phyloP scores from a whole-genome alignment of 257 asterid species.

The Rhazya stricta region DNA sequence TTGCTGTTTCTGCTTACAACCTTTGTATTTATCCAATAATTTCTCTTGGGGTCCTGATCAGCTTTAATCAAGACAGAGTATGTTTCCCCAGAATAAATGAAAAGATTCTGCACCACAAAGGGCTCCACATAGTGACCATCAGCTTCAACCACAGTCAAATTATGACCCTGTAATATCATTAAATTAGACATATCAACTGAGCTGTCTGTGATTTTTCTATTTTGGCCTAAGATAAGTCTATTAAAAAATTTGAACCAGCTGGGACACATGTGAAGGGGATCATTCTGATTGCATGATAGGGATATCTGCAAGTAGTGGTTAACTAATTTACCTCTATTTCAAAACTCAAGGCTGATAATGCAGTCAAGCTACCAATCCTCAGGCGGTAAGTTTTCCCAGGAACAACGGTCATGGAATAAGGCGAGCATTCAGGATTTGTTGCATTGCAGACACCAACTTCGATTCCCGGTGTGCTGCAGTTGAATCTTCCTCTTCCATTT shows the following conservation, averaged over 20 bases:
- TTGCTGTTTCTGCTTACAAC: slow-evolving; percentile 48
- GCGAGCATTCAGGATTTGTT: slow-evolving; percentile 60
- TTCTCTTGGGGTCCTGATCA: slow-evolving; percentile 63
- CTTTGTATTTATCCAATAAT: slow-evolving; percentile 63
- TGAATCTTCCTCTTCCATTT: slow-evolving; percentile 74
- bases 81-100: slow-evolving; percentile 81
- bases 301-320: not conserved
- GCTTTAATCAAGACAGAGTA: slow-evolving; percentile 72
- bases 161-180: slow-evolving; percentile 50
- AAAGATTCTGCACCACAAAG: slow-evolving; percentile 61
- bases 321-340: slow-evolving; percentile 51
- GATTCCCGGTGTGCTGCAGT: slow-evolving; percentile 50
- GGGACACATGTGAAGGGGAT: slow-evolving; percentile 8
- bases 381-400: slow-evolving; percentile 75
- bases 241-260: slow-evolving; percentile 3
- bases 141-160: slow-evolving; percentile 86
- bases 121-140: slow-evolving; percentile 91
- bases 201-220: not conserved
- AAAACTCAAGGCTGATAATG: slow-evolving; percentile 75
- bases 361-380: slow-evolving; percentile 81
- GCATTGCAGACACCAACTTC: slow-evolving; percentile 48
- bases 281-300: not conserved
- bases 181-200: not conserved
- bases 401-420: slow-evolving; percentile 52
- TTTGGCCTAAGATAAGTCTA: not conserved